Evolutionary conservation across 208 protist species (phyloP), one percentile per base, ranked within the genome.

Genomic region (Leishmania major): DNA sequence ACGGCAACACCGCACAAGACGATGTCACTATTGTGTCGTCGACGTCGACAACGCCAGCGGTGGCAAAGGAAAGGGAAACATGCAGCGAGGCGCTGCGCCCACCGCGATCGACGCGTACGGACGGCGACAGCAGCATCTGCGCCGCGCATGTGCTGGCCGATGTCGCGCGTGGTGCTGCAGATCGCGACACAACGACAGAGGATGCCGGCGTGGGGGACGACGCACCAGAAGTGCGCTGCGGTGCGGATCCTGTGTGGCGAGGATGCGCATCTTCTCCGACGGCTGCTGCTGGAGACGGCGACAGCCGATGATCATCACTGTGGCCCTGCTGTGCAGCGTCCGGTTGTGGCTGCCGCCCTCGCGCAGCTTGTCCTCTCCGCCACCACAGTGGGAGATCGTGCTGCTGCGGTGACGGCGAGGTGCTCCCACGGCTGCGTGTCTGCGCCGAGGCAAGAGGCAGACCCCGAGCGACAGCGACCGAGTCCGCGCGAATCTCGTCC

Each of bases 351-450:
- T 11, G 25, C 75, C 45, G 31, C 31, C 73, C 40, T 2, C 19
- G 51, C n/a, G 28, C n/a, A 45, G 49, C n/a, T 77, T 40, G 49
- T 55, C 49, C 73, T 25, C 51, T 55, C 15, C 51, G 73, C 73
- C 73, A 77, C 45, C 73, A 35, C 57, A 19, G 35, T 45, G 55
- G 40, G n/a, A 31, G 8, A 59, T 78, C 40, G 22, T 78, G 35
- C 15, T 57, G 75, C 75, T 78, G 75, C 53, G 75, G 75, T 62
- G 57, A 78, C 25, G 75, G 75, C 7, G 75, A 78, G 37, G 40
- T 64, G 75, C 40, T 66, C 4, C 19, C 57, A 19, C 75, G 75
- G 40, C 57, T 67, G 35, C 57, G 57, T 22, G 75, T 22, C 15
- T 28, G 55, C 43, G 75, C 15, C 28, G n/a, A 31, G 37, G 75